These are phyloP conservation scores for Petunia secreta DNA, from an alignment of 257 asterid genomes.

Conservation along the genomic window DNA sequence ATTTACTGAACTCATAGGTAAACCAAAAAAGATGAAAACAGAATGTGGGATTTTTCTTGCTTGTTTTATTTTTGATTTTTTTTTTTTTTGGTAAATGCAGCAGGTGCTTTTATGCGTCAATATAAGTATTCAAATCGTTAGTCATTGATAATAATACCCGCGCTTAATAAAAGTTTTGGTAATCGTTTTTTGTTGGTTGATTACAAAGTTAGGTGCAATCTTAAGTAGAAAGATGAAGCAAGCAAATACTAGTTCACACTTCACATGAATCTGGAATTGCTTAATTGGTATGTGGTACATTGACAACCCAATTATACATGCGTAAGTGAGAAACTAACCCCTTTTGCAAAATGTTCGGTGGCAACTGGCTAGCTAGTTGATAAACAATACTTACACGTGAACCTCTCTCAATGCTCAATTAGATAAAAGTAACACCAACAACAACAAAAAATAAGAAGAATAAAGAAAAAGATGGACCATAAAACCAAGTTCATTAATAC, in stretches of 20 bases:
- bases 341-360: slow-evolving; percentile 37
- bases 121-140: background rate
- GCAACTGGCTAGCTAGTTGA: slow-evolving; percentile 13
- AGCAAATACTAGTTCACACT: background rate
- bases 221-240: slow-evolving; percentile 19
- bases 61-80: background rate
- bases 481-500: slow-evolving; percentile 13
- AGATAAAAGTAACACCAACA: slow-evolving; percentile 13
- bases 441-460: background rate
- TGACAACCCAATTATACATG: slow-evolving; percentile 6
- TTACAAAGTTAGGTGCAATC: slow-evolving; percentile 6
- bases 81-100: background rate
- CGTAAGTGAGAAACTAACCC: slow-evolving; percentile 16
- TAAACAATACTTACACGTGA: background rate
- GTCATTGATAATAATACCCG: background rate
- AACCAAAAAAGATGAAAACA: background rate
- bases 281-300: slow-evolving; percentile 11
- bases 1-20: no score
- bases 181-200: background rate
- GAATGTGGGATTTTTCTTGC: background rate
- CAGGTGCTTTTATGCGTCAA: background rate
- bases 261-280: background rate
- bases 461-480: background rate
- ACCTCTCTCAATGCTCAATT: slow-evolving; percentile 2
- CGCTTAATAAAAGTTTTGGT: no score